phyloP scores from a whole-genome alignment of 1,284 basidiomycete genomes.

The Takashimella tepidaria region DNA sequence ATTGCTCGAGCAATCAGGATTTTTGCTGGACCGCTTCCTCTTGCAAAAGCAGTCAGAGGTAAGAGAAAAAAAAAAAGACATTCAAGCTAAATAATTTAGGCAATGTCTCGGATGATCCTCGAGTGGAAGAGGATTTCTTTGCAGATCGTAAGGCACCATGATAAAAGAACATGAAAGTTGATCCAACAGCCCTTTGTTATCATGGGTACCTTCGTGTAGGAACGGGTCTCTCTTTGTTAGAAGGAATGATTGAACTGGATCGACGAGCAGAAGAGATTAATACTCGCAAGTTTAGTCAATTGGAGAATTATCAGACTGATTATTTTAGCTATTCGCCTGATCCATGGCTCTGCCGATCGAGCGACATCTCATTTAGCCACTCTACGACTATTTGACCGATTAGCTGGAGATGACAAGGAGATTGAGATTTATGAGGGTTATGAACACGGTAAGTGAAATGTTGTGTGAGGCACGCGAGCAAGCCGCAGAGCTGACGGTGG shows the following conservation, averaged over 20 bases:
- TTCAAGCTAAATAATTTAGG: conserved; percentile 28
- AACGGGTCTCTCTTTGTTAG: conserved; percentile 50
- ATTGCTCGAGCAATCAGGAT: conserved; percentile 43
- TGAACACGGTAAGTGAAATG: conserved; percentile 47
- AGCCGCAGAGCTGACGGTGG: conserved; percentile 3
- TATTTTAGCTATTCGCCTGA: conserved; percentile 48
- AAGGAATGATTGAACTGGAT: conserved; percentile 48
- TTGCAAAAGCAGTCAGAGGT: conserved; percentile 48
- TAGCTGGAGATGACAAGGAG: conserved; percentile 47
- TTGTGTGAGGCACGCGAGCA: background rate
- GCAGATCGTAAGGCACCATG: conserved; percentile 45
- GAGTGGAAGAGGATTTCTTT: conserved; percentile 49
- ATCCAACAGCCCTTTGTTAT: conserved; percentile 46
- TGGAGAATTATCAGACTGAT: no score
- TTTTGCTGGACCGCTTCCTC: conserved; percentile 49
- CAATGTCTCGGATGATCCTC: conserved; percentile 53
- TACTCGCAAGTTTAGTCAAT: conserved; percentile 28
- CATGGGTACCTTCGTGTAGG: conserved; percentile 50
- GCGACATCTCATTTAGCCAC: conserved; percentile 49
- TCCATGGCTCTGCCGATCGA: conserved; percentile 51
- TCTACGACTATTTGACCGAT: conserved; percentile 44
- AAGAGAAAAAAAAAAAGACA: background rate
- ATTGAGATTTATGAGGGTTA: conserved; percentile 51
- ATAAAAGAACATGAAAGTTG: conserved; percentile 8
- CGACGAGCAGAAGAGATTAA: conserved; percentile 39